Percentiles rank a stretch among this genome's conserved stretches.
These are phyloP conservation scores for Phylloporus sp. DNA, from an alignment of 768 basidiomycete genomes.

Conservation along the genomic window DNA sequence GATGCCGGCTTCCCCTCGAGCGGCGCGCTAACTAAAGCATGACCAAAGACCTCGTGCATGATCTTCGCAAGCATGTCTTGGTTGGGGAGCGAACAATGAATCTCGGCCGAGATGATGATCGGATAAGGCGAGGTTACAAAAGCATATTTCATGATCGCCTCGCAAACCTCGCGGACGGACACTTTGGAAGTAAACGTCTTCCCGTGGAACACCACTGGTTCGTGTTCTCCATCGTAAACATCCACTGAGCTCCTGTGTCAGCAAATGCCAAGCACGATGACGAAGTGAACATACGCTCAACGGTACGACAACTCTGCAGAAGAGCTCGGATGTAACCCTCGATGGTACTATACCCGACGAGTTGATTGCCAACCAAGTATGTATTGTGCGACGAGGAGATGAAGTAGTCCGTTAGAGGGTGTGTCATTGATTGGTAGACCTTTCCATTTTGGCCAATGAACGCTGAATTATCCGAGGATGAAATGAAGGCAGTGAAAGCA, in stretches of 20 bases:
- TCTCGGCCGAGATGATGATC: conserved; percentile 88
- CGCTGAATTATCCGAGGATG: conserved; percentile 71
- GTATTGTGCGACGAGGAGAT: conserved; percentile 92
- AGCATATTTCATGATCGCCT: conserved; percentile 82
- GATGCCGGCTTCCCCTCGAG: conserved; percentile 45
- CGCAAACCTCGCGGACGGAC: conserved; percentile 71
- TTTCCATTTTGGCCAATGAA: conserved; percentile 48
- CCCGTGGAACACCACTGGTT: conserved; percentile 86
- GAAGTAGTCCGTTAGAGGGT: conserved; percentile 82
- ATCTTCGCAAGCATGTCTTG: conserved; percentile 77
- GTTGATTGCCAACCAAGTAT: conserved; percentile 81
- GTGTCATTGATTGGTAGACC: conserved; percentile 81
- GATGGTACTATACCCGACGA: conserved; percentile 82
- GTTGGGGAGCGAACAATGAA: conserved; percentile 75
- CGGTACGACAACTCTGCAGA: conserved; percentile 85
- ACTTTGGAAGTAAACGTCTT: conserved; percentile 85
- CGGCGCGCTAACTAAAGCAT: conserved; percentile 44
- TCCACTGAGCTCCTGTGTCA: conserved; percentile 55
- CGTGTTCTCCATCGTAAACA: conserved; percentile 81
- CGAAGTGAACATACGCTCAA: conserved; percentile 65
- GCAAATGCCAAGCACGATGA: background rate
- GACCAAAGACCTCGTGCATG: conserved; percentile 60
- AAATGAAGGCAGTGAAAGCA: conserved; percentile 72
- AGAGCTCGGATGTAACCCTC: conserved; percentile 93
- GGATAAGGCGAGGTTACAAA: conserved; percentile 90